These are phyloP conservation scores for Zelonia costaricensis DNA, from an alignment of 208 protist species.

Conservation along the genomic window DNA sequence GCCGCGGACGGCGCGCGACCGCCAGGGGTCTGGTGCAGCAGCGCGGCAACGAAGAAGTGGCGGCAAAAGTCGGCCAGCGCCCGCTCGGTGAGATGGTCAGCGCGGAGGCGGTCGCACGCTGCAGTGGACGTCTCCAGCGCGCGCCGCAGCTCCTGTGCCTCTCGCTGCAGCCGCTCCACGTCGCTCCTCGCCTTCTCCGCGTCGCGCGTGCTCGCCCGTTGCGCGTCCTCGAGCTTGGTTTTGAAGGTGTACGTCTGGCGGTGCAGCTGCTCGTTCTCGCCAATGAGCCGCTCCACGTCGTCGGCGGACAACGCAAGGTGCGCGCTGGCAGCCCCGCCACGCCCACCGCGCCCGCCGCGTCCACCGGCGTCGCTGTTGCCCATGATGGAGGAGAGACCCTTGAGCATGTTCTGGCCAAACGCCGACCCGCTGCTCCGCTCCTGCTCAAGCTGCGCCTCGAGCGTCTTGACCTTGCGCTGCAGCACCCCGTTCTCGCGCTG, in stretches of 20 bases:
- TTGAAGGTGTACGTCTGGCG: conserved; percentile 62
- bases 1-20: background rate
- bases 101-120: conserved; percentile 47
- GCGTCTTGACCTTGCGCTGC: conserved; percentile 38
- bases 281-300: conserved; percentile 68
- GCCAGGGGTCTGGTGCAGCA: conserved; percentile 1
- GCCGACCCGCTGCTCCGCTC: conserved; percentile 41
- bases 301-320: conserved; percentile 41
- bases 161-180: conserved; percentile 28
- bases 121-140: conserved; percentile 35
- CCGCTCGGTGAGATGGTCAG: conserved; percentile 34
- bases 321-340: background rate
- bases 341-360: conserved; percentile 1
- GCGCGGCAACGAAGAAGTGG: conserved; percentile 41
- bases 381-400: conserved; percentile 75
- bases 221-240: conserved; percentile 45
- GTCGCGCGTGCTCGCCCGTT: conserved; percentile 14
- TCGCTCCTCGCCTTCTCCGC: conserved; percentile 20
- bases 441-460: conserved; percentile 50
- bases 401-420: conserved; percentile 68
- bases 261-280: conserved; percentile 73
- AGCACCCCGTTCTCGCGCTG: conserved; percentile 53
- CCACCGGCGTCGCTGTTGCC: conserved; percentile 29
- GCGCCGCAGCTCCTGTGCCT: conserved; percentile 45
- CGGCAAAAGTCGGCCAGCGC: conserved; percentile 66